These are phyloP conservation scores for Tuber microsphaerosporum DNA, from an alignment of 495 filamentous ascomycete species.

Conservation along the genomic window DNA sequence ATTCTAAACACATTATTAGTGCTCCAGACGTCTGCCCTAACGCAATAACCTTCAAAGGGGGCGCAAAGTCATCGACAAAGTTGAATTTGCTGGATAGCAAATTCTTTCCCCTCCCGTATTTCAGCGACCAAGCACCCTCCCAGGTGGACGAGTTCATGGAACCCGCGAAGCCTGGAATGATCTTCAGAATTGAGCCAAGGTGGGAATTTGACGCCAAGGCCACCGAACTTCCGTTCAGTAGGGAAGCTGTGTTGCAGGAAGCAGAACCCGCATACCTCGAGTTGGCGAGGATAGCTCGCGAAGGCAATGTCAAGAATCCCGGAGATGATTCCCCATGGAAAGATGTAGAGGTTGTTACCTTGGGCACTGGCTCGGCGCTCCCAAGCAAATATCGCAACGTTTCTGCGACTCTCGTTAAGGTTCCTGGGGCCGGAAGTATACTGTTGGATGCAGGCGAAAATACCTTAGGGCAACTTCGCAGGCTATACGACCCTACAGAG, in stretches of 20 bases:
- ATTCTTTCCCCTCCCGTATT: conserved; percentile 54
- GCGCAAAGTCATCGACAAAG: conserved; percentile 56
- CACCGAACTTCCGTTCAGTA: conserved; percentile 52
- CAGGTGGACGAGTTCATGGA: conserved; percentile 32
- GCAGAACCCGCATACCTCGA: conserved; percentile 43
- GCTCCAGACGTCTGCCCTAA: conserved; percentile 66
- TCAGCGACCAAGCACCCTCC: conserved; percentile 17
- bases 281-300: conserved; percentile 49
- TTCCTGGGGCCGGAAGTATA: conserved; percentile 76
- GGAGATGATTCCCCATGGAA: conserved; percentile 55
- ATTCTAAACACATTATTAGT: conserved; percentile 67
- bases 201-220: conserved; percentile 50
- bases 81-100: conserved; percentile 62
- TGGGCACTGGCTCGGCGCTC: conserved; percentile 82
- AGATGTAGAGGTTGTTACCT: conserved; percentile 72
- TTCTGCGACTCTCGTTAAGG: conserved; percentile 67
- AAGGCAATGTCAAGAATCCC: conserved; percentile 43
- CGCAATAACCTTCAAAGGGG: conserved; percentile 57
- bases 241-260: conserved; percentile 44
- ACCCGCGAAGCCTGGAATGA: conserved; percentile 42
- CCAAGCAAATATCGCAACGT: conserved; percentile 95
- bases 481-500: conserved; percentile 58
- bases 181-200: conserved; percentile 59
- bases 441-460: conserved; percentile 88
- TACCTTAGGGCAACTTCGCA: conserved; percentile 82